Evolutionary conservation across 495 filamentous ascomycete genomes (phyloP), one percentile per base, ranked within the genome.

Genomic region (Monascus purpureus): DNA sequence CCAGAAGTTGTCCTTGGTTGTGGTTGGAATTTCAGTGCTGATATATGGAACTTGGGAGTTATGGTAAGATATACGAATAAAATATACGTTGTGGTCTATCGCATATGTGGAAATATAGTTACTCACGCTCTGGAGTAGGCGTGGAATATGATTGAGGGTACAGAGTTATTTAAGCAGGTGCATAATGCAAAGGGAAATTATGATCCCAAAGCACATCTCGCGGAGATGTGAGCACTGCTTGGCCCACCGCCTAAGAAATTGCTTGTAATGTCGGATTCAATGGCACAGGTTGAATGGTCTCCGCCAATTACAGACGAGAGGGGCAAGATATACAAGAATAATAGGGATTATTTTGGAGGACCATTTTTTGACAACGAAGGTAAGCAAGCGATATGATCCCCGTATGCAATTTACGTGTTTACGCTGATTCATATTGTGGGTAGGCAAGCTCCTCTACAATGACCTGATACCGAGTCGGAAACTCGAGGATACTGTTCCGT

Each of bases 141-240:
- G 9, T 70, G 61, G 60, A 49, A 66, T 36, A 30, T 68, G 0
- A 57, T 64, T 22, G 49, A 62, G 36, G 52, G 50, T 13, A 44
- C 46, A 13, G 46, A 58, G 28, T 36, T 67, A 15, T 68, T 70
- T 30, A 28, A 32, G 0, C 50, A 59, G 4, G 33, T 41, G 6
- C 20, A 39, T 32, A 32, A 49, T 31, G 20, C 16, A 22, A 31
- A 27, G 27, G 31, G 46, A n/a, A 25, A 27, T 18, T 58, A 45
- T 31, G 41, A 43, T 31, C 42, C 52, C 7, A 36, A 38, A 16
- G 35, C 53, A 8, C 59, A 63, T 45, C 41, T 63, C 2, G 52
- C 55, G 5, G 49, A 57, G n/a, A n/a, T n/a, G n/a, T n/a, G n/a
- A n/a, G n/a, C n/a, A n/a, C n/a, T n/a, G n/a, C n/a, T n/a, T n/a